Conservation (phyloP, 345 rosid genomes). For the Boechera divaricarpa region DNA sequence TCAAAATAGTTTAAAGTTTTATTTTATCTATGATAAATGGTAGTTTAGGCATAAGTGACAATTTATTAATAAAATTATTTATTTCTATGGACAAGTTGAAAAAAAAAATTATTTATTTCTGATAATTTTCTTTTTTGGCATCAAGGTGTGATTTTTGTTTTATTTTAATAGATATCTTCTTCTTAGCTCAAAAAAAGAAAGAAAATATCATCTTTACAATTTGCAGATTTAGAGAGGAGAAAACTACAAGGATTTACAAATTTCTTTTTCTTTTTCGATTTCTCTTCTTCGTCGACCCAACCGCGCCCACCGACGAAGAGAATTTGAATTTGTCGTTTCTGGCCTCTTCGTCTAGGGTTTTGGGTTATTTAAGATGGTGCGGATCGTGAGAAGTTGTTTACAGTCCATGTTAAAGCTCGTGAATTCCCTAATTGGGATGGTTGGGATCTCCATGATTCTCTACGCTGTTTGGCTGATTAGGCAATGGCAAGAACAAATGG, state of each 20-base stretch:
- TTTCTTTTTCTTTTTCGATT: constrained; percentile 2
- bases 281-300: constrained; percentile 22
- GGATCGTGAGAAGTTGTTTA: constrained; percentile 64
- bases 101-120: no score
- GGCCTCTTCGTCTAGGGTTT: constrained; percentile 24
- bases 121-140: background rate
- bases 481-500: constrained; percentile 72
- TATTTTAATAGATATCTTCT: background rate
- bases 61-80: no score
- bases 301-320: constrained; percentile 8
- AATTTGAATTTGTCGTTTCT: background rate
- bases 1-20: no score
- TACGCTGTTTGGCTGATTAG: constrained; percentile 76
- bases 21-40: no score
- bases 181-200: background rate
- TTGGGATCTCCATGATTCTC: constrained; percentile 76
- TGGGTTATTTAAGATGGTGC: constrained; percentile 36
- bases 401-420: constrained; percentile 78
- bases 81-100: no score
- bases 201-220: constrained; percentile 1
- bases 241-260: constrained; percentile 6
- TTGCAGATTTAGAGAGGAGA: constrained; percentile 5
- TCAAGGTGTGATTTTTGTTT: background rate
- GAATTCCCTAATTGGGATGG: constrained; percentile 81
- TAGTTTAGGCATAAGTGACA: no score